These are phyloP conservation scores for Hymenoscyphus infarciens DNA, from an alignment of 2,329 filamentous ascomycete species.

Conservation along the genomic window DNA sequence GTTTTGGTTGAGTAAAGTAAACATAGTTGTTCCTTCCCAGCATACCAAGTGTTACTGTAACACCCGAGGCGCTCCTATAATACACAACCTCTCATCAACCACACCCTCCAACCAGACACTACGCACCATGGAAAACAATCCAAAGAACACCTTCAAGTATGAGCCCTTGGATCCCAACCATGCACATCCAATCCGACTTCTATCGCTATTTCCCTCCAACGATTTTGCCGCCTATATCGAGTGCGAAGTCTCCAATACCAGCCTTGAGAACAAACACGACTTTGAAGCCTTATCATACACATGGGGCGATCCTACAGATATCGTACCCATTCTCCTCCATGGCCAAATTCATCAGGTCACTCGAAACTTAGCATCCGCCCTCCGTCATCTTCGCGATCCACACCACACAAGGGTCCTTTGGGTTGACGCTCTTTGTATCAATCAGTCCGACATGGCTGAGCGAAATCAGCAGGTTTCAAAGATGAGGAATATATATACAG, in stretches of 20 bases:
- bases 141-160: neutral
- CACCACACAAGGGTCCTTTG: neutral
- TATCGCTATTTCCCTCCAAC: neutral
- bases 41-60: no score
- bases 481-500: neutral
- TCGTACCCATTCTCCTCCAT: neutral
- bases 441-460: neutral
- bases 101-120: neutral
- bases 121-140: neutral
- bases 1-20: no score
- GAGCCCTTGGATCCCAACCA: neutral
- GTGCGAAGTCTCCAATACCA: neutral
- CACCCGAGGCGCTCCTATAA: no score
- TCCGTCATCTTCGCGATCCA: neutral
- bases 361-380: neutral
- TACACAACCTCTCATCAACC: neutral
- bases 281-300: neutral
- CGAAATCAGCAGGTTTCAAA: neutral
- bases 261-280: neutral
- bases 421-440: neutral
- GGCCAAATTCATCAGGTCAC: neutral
- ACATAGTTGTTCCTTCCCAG: no score
- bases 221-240: neutral
- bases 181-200: neutral
- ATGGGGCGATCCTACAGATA: neutral